A percentile compares a stretch with the other conserved stretches of the same genome.
Evolutionary conservation across 140 eudicot genomes (phyloP).

Genomic region (Erigeron philadelphicus): DNA sequence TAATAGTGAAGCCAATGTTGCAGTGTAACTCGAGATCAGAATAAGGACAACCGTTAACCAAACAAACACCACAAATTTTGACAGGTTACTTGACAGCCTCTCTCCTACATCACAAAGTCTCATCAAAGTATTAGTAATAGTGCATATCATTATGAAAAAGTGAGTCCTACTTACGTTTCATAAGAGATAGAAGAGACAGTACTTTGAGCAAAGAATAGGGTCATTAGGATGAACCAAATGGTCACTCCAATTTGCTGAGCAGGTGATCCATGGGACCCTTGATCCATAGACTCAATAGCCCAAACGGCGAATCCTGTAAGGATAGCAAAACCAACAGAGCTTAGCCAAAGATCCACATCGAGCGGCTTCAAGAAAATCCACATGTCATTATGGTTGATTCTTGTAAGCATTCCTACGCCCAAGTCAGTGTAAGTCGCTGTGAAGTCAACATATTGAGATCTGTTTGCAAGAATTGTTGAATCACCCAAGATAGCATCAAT

Average conservation of each 20-base stretch:
- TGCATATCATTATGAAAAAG: too few relatives aligned
- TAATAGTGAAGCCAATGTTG: slow-evolving; percentile 29
- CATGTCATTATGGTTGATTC: slow-evolving; percentile 14
- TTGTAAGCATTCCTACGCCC: slow-evolving; percentile 31
- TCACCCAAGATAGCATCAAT: slow-evolving; percentile 5
- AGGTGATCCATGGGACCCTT: neutral
- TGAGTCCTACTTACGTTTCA: neutral
- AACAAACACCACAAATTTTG: slow-evolving; percentile 19
- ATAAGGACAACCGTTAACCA: slow-evolving; percentile 32
- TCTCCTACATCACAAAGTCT: slow-evolving; percentile 19
- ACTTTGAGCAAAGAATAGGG: slow-evolving; percentile 27
- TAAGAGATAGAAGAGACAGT: neutral
- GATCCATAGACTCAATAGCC: slow-evolving; percentile 11
- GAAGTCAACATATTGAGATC: slow-evolving; percentile 39
- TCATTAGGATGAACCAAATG: slow-evolving; percentile 32
- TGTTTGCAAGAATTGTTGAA: slow-evolving; percentile 15
- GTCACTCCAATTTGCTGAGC: slow-evolving; percentile 12
- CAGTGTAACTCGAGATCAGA: slow-evolving; percentile 33
- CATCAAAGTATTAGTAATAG: neutral
- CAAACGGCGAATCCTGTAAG: neutral
- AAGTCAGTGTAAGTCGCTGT: slow-evolving; percentile 33
- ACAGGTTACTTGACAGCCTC: slow-evolving; percentile 16
- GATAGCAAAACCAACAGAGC: slow-evolving; percentile 3
- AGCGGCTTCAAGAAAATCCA: slow-evolving; percentile 18
- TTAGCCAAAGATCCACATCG: slow-evolving; percentile 16